Conservation (phyloP, 768 basidiomycete genomes). For the Boletales sp. region DNA sequence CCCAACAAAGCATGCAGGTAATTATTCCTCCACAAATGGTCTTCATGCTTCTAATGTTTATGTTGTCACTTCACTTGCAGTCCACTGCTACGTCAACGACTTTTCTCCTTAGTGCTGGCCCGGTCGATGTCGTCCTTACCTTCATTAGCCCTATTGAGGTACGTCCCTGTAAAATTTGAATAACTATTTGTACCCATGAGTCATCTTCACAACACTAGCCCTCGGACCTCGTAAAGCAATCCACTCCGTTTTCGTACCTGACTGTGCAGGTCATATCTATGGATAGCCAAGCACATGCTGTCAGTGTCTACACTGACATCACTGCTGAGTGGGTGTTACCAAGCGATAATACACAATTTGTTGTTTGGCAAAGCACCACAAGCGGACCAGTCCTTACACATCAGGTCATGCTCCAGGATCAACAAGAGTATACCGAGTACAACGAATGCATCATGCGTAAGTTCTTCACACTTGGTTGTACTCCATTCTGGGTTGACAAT, state of each 20-base stretch:
- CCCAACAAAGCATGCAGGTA: slow-evolving; percentile 55
- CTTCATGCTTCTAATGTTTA: background rate
- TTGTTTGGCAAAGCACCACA: slow-evolving; percentile 51
- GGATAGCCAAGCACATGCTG: slow-evolving; percentile 45
- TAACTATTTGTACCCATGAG: background rate
- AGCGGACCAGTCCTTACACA: slow-evolving; percentile 49
- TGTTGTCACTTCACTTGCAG: slow-evolving; percentile 29
- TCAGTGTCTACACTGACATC: slow-evolving; percentile 61
- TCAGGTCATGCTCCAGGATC: slow-evolving; percentile 50
- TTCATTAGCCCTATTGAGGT: slow-evolving; percentile 72
- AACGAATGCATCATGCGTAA: slow-evolving; percentile 60
- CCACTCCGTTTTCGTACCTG: slow-evolving; percentile 59
- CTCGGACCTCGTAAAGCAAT: slow-evolving; percentile 57
- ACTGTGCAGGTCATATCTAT: slow-evolving; percentile 45
- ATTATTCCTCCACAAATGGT: background rate
- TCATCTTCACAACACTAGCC: slow-evolving; percentile 35
- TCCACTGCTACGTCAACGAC: slow-evolving; percentile 68
- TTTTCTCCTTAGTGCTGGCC: slow-evolving; percentile 61
- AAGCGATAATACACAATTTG: slow-evolving; percentile 40
- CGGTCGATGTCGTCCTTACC: slow-evolving; percentile 55
- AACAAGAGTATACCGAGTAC: slow-evolving; percentile 45
- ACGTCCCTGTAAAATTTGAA: background rate
- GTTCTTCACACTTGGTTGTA: slow-evolving; percentile 12
- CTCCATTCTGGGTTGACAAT: background rate
- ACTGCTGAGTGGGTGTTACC: slow-evolving; percentile 54